Evolutionary conservation across 2,329 filamentous ascomycete genomes (phyloP).

Genomic region (Cytospora paraplurivora): DNA sequence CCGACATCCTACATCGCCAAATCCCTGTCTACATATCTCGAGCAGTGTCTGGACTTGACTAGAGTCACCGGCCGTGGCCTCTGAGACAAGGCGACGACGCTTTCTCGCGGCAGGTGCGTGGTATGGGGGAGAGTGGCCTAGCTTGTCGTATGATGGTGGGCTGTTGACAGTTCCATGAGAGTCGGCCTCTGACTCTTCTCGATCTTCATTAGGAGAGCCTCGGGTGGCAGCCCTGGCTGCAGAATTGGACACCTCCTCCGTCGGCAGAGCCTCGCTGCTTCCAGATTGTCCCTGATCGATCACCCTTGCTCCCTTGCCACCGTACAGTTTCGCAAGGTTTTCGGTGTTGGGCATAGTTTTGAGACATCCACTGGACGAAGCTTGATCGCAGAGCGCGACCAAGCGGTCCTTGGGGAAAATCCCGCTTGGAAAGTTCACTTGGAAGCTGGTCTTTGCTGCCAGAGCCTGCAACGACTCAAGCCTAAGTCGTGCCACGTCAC

Average conservation of each 20-base stretch:
- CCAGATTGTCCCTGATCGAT: neutral
- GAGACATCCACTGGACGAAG: conserved; percentile 5
- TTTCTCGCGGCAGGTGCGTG: conserved; percentile 19
- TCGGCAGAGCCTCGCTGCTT: neutral
- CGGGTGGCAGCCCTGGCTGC: neutral
- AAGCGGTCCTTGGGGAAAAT: conserved; percentile 11
- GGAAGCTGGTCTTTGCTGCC: conserved; percentile 9
- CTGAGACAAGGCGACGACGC: conserved; percentile 20
- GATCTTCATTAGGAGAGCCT: neutral
- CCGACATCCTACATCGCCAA: conserved; percentile 24
- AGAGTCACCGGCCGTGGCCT: neutral
- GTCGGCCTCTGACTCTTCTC: neutral
- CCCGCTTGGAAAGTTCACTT: conserved; percentile 14
- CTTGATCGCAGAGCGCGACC: conserved; percentile 13
- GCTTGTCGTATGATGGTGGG: conserved; percentile 22
- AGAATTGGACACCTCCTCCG: neutral
- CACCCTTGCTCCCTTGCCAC: conserved; percentile 21
- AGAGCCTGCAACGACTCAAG: conserved; percentile 12
- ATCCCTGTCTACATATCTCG: conserved; percentile 25
- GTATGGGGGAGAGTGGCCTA: conserved; percentile 6
- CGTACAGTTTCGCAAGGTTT: conserved; percentile 22
- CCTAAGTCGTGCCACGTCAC: conserved; percentile 10
- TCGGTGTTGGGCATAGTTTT: conserved; percentile 14
- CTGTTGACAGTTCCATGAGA: neutral
- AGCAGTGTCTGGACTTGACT: conserved; percentile 7